Evolutionary conservation across 768 basidiomycete genomes (phyloP), one percentile per base, ranked within the genome.

Genomic region (Tylopilus cervinicoccineus): DNA sequence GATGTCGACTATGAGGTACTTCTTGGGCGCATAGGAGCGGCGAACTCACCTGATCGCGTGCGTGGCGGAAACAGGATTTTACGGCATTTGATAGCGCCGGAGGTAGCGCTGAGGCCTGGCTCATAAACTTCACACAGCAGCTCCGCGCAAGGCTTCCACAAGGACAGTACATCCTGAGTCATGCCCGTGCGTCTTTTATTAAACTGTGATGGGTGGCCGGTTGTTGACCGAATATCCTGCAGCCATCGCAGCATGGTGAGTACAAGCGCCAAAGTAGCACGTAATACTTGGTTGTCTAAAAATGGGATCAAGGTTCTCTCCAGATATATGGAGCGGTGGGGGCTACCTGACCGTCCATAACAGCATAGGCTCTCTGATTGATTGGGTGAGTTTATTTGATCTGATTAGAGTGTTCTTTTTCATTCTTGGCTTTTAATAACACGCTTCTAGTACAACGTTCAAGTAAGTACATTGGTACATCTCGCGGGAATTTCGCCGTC

Each of bases 1-100:
- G 79, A 80, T 42, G 69, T 80, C 38, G 79, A 80, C 57, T 80
- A 79, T 43, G 79, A 76, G 58, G 70, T 68, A 38, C 13, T 31
- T 41, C 20, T 22, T 14, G 20, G 2, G 2, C 4, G 13, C 14
- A 32, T 47, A 29, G n/a, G 43, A 38, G 26, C 17, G 7, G 24
- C 16, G 27, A 31, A 22, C 24, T 24, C 32, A 34, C 8, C 34
- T 43, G 22, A 43, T 37, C 20, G 38, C 16, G 26, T 24, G n/a
- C 6, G n/a, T n/a, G n/a, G n/a, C n/a, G n/a, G n/a, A n/a, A n/a
- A n/a, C 16, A 64, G 67, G 69, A 71, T 50, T 59, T 67, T 23
- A 52, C 48, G 20, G 71, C 70, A 9, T 61, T 71, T 24, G 46
- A 67, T 20, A 51, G 48, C 5, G 60, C 58, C 0, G 42, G 69